Evolutionary conservation across 495 filamentous ascomycete genomes (phyloP).

Genomic region (Aspergillus sclerotiicarbonarius): DNA sequence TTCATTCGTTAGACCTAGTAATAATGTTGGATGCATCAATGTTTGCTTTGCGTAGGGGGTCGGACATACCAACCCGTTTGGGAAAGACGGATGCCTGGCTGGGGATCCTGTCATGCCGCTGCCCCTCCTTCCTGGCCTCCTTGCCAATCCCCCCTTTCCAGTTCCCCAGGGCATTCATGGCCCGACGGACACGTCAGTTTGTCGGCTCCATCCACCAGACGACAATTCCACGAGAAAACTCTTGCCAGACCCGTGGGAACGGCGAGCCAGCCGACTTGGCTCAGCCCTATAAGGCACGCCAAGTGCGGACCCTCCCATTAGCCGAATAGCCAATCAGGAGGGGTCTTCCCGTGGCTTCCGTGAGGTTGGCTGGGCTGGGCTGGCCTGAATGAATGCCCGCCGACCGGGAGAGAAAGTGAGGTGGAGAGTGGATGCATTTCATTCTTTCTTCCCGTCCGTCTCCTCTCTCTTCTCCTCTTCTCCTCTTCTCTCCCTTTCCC

Average conservation of each 20-base stretch:
- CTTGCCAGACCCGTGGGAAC: neutral
- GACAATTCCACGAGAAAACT: neutral
- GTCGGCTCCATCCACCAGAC: no score
- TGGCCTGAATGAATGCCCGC: no score
- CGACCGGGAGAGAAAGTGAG: no score
- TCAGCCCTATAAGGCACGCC: conserved; percentile 22
- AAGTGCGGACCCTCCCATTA: conserved; percentile 7
- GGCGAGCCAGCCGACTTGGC: neutral
- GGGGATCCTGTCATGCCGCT: neutral
- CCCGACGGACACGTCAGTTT: neutral
- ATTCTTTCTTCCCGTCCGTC: neutral
- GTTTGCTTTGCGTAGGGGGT: neutral
- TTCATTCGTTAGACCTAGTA: neutral
- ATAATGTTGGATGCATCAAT: neutral
- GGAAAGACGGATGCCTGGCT: neutral
- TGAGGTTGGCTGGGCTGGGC: neutral
- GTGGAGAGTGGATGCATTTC: no score
- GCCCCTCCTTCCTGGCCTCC: neutral
- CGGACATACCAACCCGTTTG: neutral
- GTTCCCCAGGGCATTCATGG: neutral
- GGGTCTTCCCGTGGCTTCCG: neutral
- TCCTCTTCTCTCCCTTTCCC: neutral
- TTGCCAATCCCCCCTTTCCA: neutral
- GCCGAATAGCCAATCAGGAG: conserved; percentile 3
- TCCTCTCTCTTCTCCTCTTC: conserved; percentile 1